Evolutionary conservation across 768 basidiomycete genomes (phyloP), one percentile per base, ranked within the genome.

Genomic region (Psilocybe tampanensis): DNA sequence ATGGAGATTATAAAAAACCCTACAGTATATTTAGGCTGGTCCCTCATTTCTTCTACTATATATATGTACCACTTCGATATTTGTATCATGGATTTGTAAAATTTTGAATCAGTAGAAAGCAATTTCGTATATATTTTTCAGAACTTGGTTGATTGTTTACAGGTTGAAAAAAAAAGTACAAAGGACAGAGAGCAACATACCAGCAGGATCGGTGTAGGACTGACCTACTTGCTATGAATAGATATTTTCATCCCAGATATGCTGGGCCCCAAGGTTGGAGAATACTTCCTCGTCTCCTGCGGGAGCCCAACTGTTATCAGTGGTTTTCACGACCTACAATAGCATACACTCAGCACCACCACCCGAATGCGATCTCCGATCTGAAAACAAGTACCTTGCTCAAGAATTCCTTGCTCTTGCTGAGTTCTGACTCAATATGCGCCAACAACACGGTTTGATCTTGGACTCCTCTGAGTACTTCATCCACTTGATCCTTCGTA

Each of bases 361-460:
- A 5, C 29, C 5, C 4, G 9, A 29, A 29, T 29, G 29, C 9
- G 4, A 29, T 29, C 29, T 29, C 29, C 29, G 21, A 18, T 11
- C 15, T 12, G 33, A 13, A 18, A 49, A 32, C n/a, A 45, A 53
- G 23, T 15, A 88, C 90, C 83, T 93, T 94, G 29, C 64, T 75
- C 63, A 94, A 66, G 59, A 85, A 94, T 44, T 93, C 92, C 64
- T 78, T 88, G 68, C 86, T 88, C 66, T 80, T 75, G 39, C 79
- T 83, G 63, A 88, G 70, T 52, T 83, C 80, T 55, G 77, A 71
- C 61, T 90, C 87, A 19, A 89, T 67, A 47, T 68, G 67, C 23
- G 64, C 71, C 8, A 90, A 76, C 18, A 78, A 60, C 44, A 68
- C 70, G 13, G 77, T 74, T 66, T 88, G 89, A 44, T 73, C 71